Percentiles rank a stretch among this genome's conserved stretches.
These are phyloP conservation scores for Mortierella sp. DNA, from an alignment of 371 early-diverging fungal genomes.

Conservation along the genomic window DNA sequence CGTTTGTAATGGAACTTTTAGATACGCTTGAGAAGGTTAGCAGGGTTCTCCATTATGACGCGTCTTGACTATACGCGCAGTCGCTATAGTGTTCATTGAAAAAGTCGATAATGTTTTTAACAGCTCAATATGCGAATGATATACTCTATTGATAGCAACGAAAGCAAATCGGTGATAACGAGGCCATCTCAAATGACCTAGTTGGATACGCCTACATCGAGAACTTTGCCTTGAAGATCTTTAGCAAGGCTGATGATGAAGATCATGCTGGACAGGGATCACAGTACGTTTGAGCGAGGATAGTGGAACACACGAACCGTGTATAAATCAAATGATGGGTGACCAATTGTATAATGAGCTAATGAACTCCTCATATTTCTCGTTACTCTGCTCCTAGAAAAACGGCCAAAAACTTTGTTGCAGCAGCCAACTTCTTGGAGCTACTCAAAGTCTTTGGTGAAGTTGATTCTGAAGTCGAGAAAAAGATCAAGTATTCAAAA, in stretches of 20 bases:
- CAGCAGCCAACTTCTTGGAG: slow-evolving; percentile 87
- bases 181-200: slow-evolving; percentile 83
- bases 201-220: slow-evolving; percentile 89
- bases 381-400: slow-evolving; percentile 62
- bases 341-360: neutral
- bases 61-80: neutral
- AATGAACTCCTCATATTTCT: neutral
- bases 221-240: slow-evolving; percentile 92
- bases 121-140: neutral
- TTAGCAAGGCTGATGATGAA: slow-evolving; percentile 92
- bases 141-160: slow-evolving; percentile 72
- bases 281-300: slow-evolving; percentile 64
- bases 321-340: neutral
- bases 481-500: slow-evolving; percentile 95
- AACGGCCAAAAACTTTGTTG: slow-evolving; percentile 89
- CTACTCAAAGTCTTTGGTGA: slow-evolving; percentile 86
- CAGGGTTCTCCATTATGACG: neutral
- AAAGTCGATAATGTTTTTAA: neutral
- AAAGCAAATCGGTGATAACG: slow-evolving; percentile 68
- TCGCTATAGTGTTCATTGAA: neutral
- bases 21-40: slow-evolving; percentile 85
- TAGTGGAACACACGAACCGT: too few species aligned
- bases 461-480: slow-evolving; percentile 75
- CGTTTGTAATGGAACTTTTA: slow-evolving; percentile 76
- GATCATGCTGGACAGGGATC: slow-evolving; percentile 84